phyloP scores from a whole-genome alignment of 106 monocot genomes.

The Chionographis japonica region DNA sequence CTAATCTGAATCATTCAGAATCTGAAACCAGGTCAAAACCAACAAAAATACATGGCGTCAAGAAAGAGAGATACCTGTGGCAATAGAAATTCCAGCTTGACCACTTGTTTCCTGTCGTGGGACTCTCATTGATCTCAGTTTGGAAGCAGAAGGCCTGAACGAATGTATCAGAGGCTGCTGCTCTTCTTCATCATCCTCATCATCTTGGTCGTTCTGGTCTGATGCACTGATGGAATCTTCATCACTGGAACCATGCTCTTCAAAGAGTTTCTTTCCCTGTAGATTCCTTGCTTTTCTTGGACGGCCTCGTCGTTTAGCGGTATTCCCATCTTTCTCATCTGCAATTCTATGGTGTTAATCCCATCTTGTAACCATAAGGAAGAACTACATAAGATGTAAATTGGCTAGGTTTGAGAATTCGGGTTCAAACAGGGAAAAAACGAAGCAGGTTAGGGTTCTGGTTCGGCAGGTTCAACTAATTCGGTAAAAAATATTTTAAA shows the following conservation, averaged over 20 bases:
- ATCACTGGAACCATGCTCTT: constrained; percentile 60
- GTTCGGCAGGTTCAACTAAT: too few species aligned
- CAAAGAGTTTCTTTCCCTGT: constrained; percentile 81
- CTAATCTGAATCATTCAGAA: too few species aligned
- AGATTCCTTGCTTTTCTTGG: constrained; percentile 66
- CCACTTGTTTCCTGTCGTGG: constrained; percentile 29
- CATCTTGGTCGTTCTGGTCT: constrained; percentile 49
- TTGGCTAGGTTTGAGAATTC: background rate
- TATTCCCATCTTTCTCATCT: constrained; percentile 67
- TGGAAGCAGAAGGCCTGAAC: constrained; percentile 60
- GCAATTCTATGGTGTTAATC: background rate
- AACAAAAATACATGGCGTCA: too few species aligned
- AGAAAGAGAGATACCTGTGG: constrained; percentile 20
- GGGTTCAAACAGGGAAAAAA: too few species aligned
- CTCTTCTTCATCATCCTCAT: constrained; percentile 57
- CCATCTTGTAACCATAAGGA: background rate
- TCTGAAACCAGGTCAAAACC: too few species aligned
- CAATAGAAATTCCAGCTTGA: constrained; percentile 32
- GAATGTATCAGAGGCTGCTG: constrained; percentile 69
- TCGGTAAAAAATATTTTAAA: too few species aligned
- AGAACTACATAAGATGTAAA: background rate
- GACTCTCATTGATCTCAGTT: constrained; percentile 59
- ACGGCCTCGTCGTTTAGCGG: constrained; percentile 69
- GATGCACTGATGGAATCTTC: constrained; percentile 79
- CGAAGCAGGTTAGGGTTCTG: too few species aligned